Base-by-base conservation (phyloP, 1,284 basidiomycete species). In the Grifola frondosa region DNA sequence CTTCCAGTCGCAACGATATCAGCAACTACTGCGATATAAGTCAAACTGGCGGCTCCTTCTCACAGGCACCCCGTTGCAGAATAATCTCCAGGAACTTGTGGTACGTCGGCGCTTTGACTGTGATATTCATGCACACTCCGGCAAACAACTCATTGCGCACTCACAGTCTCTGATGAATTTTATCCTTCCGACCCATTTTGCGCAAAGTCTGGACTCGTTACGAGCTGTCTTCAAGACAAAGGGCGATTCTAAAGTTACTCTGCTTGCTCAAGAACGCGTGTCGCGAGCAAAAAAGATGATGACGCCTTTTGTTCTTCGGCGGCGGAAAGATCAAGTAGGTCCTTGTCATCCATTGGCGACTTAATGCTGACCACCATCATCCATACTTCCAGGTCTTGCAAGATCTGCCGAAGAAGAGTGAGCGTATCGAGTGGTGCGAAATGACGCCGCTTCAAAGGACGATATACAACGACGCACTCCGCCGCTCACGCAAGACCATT, bases 261-360 rank as follows among this genome's bases (percentile, higher is more conserved):
- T 97, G 30, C 81, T 99, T 12, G 89, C 94, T 6, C 84, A 91
- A 61, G 88, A 94, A 62, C 84, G 95, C 34, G 89, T 97, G 20
- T 90, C 92, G 37, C 74, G 96, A 44, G 97, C 97, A 5, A 97
- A 98, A 70, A 93, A 90, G 64, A 97, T 99, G 94, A 94, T 99
- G 86, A 95, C 91, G 13, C 97, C 97, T 0, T 99, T 99, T 63
- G 95, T 99, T 21, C 77, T 99, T 16, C 88, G 97, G 17, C 80
- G 97, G 36, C 81, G 95, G 52, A 99, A 99, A 68, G 91, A 94
- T 51, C 89, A 93, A 69, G 88, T 83, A 52, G 39, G 68, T 53
- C 25, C 4, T 20, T 24, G 17, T 40, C 33, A 40, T 12, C 15
- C 20, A 12, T 8, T 23, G n/a, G 5, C 7, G 21, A 17, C 48